These are phyloP conservation scores for Anthoceros angustus DNA, from an alignment of 225 moss, liverwort and hornwort genomes.

Conservation along the genomic window DNA sequence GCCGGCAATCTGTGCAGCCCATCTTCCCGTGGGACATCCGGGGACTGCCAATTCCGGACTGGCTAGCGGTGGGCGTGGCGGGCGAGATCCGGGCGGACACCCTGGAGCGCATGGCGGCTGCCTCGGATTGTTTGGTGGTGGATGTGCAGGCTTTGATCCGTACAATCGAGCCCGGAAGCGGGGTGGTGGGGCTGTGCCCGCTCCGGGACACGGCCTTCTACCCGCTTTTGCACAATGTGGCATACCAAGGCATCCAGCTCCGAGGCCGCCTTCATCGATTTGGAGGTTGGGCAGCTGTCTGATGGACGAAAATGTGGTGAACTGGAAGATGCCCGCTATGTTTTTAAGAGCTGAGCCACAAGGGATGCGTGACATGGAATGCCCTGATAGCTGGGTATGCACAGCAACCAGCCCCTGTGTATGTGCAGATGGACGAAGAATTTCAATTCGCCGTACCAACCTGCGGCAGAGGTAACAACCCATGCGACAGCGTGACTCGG, in stretches of 20 bases:
- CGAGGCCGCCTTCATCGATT: slow-evolving; percentile 67
- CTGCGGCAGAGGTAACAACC: too few species aligned
- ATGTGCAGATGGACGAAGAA: too few species aligned
- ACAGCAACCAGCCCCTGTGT: too few species aligned
- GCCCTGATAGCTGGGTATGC: too few species aligned
- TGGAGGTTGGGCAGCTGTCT: slow-evolving; percentile 52
- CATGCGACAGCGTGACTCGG: too few species aligned
- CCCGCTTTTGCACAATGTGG: slow-evolving; percentile 45
- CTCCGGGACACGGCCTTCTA: slow-evolving; percentile 73
- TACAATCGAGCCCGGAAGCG: slow-evolving; percentile 53
- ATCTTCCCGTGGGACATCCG: slow-evolving; percentile 50
- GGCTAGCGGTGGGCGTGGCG: slow-evolving; percentile 84
- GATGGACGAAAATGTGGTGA: too few species aligned
- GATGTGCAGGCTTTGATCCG: slow-evolving; percentile 92
- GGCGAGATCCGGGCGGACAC: slow-evolving; percentile 80
- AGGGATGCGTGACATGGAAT: too few species aligned
- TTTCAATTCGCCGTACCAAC: too few species aligned
- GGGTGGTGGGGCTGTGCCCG: slow-evolving; percentile 56
- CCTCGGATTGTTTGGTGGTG: slow-evolving; percentile 58
- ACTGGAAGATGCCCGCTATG: too few species aligned
- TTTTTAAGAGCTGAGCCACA: too few species aligned
- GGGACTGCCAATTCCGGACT: slow-evolving; percentile 38
- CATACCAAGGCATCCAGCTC: slow-evolving; percentile 74
- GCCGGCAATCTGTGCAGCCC: slow-evolving; percentile 75
- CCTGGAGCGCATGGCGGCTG: slow-evolving; percentile 50